Conservation (phyloP, 257 asterid genomes). For the Nicotiana tabacum region DNA sequence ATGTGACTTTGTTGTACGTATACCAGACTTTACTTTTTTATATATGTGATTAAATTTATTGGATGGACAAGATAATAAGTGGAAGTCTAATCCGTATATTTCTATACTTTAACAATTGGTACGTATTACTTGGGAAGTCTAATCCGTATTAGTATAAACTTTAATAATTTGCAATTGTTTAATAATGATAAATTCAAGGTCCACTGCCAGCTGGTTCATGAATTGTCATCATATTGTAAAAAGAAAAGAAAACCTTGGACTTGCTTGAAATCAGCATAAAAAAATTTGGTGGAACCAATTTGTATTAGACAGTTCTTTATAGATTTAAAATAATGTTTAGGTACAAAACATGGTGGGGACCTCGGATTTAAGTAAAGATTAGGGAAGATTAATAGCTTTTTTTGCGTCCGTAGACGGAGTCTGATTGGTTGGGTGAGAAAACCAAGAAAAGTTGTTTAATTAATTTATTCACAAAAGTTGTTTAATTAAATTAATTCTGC, state of each 20-base stretch:
- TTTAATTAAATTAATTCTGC: not conserved
- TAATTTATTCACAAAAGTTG: not conserved
- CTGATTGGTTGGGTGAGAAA: conserved; percentile 30
- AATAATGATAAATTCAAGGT: conserved; percentile 9
- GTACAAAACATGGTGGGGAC: conserved; percentile 35
- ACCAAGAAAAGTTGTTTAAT: conserved; percentile 25
- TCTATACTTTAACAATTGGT: not conserved
- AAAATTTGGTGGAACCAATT: conserved; percentile 22
- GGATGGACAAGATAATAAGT: conserved; percentile 2
- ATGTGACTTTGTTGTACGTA: not conserved
- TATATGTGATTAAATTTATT: not conserved
- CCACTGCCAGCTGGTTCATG: conserved; percentile 17
- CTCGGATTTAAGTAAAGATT: conserved; percentile 37
- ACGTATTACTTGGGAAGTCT: not conserved
- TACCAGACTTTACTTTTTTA: not conserved
- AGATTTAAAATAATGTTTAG: conserved; percentile 12
- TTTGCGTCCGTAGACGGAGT: conserved; percentile 31
- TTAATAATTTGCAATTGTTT: not conserved
- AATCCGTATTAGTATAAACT: conserved; percentile 2
- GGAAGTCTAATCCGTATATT: not conserved
- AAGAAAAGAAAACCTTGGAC: conserved; percentile 22
- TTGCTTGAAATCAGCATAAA: conserved; percentile 22
- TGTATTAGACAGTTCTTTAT: not conserved
- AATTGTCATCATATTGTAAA: conserved; percentile 16
- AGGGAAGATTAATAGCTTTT: conserved; percentile 16